Percentiles rank a stretch among this genome's conserved stretches.
phyloP scores from a whole-genome alignment of 179 eudicot species.

The Corrigiola litoralis region DNA sequence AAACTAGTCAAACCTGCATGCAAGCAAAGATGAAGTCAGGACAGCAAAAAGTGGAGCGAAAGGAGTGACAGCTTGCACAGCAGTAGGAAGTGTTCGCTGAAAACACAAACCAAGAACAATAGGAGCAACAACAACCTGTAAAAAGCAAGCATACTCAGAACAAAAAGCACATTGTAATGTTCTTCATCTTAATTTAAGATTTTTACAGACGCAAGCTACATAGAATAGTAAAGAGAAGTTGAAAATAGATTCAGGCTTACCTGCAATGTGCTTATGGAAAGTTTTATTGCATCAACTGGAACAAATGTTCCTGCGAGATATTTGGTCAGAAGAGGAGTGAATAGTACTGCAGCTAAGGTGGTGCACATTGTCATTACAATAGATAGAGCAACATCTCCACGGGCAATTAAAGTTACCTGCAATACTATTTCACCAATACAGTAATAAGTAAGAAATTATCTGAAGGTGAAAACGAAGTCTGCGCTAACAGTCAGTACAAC shows the following conservation, averaged over 20 bases:
- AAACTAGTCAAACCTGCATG: slow-evolving; percentile 47
- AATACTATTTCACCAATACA: slow-evolving; percentile 31
- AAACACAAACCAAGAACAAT: slow-evolving; percentile 54
- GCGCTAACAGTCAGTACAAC: too few species aligned
- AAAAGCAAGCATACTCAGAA: background rate
- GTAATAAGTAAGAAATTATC: slow-evolving; percentile 23
- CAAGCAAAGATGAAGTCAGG: slow-evolving; percentile 51
- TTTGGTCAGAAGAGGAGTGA: slow-evolving; percentile 55
- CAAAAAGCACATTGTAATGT: too few species aligned
- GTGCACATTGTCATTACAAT: slow-evolving; percentile 67
- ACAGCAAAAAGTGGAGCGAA: slow-evolving; percentile 61
- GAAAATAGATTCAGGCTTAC: slow-evolving; percentile 20
- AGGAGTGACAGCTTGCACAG: slow-evolving; percentile 45
- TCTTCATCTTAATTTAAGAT: background rate
- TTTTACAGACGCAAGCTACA: background rate
- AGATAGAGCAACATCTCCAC: slow-evolving; percentile 71
- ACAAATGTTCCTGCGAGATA: slow-evolving; percentile 62
- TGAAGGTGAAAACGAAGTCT: too few species aligned
- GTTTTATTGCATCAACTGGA: slow-evolving; percentile 53
- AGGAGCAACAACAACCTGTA: slow-evolving; percentile 67
- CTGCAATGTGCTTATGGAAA: slow-evolving; percentile 74
- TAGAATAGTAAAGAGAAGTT: background rate
- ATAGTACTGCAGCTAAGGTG: slow-evolving; percentile 66
- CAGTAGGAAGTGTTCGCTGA: slow-evolving; percentile 52
- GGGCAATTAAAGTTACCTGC: slow-evolving; percentile 71